These are phyloP conservation scores for Graphiopsis chlorocephala DNA, from an alignment of 2,329 filamentous ascomycete genomes.

Conservation along the genomic window DNA sequence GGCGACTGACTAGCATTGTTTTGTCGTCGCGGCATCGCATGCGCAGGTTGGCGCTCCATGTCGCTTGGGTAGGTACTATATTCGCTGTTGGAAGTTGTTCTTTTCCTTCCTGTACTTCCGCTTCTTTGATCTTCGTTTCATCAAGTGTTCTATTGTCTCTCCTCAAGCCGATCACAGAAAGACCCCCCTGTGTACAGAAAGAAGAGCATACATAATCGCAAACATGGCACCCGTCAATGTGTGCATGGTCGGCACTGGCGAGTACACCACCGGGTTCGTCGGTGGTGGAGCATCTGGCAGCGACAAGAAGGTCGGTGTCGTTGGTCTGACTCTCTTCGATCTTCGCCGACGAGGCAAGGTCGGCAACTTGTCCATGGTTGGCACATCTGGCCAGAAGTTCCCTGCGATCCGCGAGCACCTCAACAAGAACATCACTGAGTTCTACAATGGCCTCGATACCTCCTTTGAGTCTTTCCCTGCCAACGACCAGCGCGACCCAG, in stretches of 20 bases:
- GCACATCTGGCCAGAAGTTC: conserved; percentile 84
- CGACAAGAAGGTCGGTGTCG: conserved; percentile 95
- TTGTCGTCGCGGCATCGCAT: conserved; percentile 4
- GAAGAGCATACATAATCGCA: not conserved
- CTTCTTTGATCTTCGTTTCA: not conserved
- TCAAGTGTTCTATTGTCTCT: not conserved
- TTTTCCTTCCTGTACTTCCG: conserved; percentile 10
- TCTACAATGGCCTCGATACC: conserved; percentile 85
- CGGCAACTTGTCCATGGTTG: conserved; percentile 80
- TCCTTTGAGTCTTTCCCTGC: conserved; percentile 79
- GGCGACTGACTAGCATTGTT: conserved; percentile 19
- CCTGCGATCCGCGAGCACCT: conserved; percentile 88
- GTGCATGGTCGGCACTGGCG: conserved; percentile 74
- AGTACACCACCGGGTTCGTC: conserved; percentile 95
- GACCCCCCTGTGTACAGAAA: not conserved
- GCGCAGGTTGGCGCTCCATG: conserved; percentile 2
- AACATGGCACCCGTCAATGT: conserved; percentile 50
- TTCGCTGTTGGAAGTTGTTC: conserved; percentile 1
- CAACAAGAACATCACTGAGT: conserved; percentile 79
- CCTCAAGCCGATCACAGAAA: not conserved
- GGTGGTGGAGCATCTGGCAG: conserved; percentile 78
- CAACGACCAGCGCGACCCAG: conserved; percentile 69
- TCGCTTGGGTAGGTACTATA: conserved; percentile 8
- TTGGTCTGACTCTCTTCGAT: conserved; percentile 86
- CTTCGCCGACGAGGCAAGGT: conserved; percentile 86